These are phyloP conservation scores for Berberis thunbergii DNA, from an alignment of 164 flowering plant genomes.

Conservation along the genomic window DNA sequence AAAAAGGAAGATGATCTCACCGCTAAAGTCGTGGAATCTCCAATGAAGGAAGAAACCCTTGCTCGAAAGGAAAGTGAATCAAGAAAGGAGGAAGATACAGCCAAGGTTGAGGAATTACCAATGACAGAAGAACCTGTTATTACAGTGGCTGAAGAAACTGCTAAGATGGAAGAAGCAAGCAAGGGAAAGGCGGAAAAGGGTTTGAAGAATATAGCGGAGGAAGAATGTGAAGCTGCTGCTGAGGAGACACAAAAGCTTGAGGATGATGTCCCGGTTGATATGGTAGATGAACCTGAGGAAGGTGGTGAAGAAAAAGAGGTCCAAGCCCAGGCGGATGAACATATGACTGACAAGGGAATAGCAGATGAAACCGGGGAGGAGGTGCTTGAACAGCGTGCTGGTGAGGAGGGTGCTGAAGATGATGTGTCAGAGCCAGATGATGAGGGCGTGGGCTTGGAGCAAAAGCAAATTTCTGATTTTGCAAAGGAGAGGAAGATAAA, in stretches of 20 bases:
- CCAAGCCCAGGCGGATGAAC: constrained; percentile 12
- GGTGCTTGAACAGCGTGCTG: constrained; percentile 35
- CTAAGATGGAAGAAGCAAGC: not conserved
- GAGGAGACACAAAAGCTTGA: no score
- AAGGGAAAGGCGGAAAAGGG: not conserved
- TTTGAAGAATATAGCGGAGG: constrained; percentile 8
- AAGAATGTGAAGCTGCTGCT: constrained; percentile 4
- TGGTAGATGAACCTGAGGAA: not conserved
- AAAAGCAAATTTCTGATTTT: constrained; percentile 34
- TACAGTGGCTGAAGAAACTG: not conserved
- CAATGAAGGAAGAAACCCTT: not conserved
- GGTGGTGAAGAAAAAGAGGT: constrained; percentile 11
- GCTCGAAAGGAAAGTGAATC: not conserved
- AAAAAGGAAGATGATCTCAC: constrained; percentile 9
- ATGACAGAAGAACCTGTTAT: constrained; percentile 6
- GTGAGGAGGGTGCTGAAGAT: constrained; percentile 37
- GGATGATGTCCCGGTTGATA: not conserved
- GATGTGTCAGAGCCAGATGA: constrained; percentile 31
- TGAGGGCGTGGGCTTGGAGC: constrained; percentile 30
- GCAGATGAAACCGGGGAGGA: constrained; percentile 31
- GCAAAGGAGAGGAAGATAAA: constrained; percentile 48
- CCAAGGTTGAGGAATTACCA: constrained; percentile 9
- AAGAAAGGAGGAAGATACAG: not conserved
- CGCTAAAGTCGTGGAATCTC: not conserved
- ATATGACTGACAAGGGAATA: constrained; percentile 16